phyloP scores from a whole-genome alignment of 2,329 filamentous ascomycete species.

The Fusarium abutilonis region DNA sequence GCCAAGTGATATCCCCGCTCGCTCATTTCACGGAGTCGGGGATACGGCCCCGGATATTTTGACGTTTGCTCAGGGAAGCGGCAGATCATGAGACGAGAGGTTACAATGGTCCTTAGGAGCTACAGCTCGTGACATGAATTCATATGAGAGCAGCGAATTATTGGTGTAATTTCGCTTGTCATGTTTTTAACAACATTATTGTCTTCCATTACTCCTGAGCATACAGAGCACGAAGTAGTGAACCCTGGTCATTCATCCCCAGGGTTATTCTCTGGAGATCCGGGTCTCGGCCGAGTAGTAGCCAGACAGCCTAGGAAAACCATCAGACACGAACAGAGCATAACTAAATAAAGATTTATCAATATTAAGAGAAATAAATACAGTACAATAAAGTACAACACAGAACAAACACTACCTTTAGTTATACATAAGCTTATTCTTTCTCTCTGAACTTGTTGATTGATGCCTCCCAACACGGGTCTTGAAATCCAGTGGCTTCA shows the following conservation, averaged over 20 bases:
- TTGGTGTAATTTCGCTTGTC: too few species aligned
- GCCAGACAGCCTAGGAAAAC: too few species aligned
- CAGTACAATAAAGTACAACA: too few species aligned
- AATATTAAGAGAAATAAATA: too few species aligned
- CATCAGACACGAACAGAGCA: too few species aligned
- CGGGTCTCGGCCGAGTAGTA: background rate
- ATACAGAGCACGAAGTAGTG: too few species aligned
- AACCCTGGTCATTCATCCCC: background rate
- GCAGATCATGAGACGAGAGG: background rate
- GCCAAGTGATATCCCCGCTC: constrained; percentile 29
- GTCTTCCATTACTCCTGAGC: too few species aligned
- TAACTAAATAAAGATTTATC: too few species aligned
- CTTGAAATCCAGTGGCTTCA: constrained; percentile 23
- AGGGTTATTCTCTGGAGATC: background rate
- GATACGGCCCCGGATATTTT: constrained; percentile 25
- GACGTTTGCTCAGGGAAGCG: background rate
- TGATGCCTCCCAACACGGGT: background rate
- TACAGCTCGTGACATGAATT: background rate
- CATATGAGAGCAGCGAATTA: too few species aligned
- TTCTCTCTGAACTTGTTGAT: background rate
- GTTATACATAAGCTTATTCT: too few species aligned
- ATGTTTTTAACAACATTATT: too few species aligned
- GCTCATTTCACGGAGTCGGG: constrained; percentile 32
- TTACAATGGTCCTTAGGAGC: background rate
- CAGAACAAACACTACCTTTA: too few species aligned